phyloP scores from a whole-genome alignment of 148 eudicot species.

The Pouteria glomerata region DNA sequence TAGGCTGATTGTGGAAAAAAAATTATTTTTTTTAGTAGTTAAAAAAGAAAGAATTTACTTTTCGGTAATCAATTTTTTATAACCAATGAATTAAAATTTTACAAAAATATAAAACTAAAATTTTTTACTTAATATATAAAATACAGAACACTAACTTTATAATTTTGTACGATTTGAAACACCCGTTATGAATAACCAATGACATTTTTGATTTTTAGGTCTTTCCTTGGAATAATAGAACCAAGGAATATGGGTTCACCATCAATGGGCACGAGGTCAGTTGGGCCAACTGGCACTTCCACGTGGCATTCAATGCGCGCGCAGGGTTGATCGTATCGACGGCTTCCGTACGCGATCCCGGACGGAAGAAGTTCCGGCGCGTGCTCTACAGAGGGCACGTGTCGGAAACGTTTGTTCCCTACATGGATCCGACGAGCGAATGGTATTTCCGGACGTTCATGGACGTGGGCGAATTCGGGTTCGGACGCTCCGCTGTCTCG shows the following conservation, averaged over 20 bases:
- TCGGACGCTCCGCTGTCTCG: constrained; percentile 57
- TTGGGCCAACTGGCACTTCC: constrained; percentile 82
- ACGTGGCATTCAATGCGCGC: constrained; percentile 58
- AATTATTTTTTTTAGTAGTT: too few species aligned
- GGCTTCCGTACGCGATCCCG: constrained; percentile 49
- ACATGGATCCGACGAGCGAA: constrained; percentile 75
- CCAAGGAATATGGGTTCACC: constrained; percentile 15
- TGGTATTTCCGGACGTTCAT: constrained; percentile 79
- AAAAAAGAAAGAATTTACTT: too few species aligned
- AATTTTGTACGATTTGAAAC: too few species aligned
- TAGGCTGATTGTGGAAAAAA: too few species aligned
- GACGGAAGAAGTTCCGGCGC: constrained; percentile 24
- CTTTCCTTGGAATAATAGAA: constrained; percentile 21
- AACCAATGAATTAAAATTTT: too few species aligned
- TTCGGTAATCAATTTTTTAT: too few species aligned
- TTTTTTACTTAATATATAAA: too few species aligned
- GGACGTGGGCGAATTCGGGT: constrained; percentile 86
- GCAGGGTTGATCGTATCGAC: constrained; percentile 75
- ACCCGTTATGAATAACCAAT: too few species aligned
- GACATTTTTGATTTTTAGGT: too few species aligned
- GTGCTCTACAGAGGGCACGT: constrained; percentile 83
- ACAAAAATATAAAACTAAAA: too few species aligned
- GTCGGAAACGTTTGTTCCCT: constrained; percentile 84
- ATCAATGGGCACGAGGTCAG: constrained; percentile 39
- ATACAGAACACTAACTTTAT: too few species aligned